Evolutionary conservation across 2,329 filamentous ascomycete genomes (phyloP).

Genomic region (Hypomyces perniciosus): DNA sequence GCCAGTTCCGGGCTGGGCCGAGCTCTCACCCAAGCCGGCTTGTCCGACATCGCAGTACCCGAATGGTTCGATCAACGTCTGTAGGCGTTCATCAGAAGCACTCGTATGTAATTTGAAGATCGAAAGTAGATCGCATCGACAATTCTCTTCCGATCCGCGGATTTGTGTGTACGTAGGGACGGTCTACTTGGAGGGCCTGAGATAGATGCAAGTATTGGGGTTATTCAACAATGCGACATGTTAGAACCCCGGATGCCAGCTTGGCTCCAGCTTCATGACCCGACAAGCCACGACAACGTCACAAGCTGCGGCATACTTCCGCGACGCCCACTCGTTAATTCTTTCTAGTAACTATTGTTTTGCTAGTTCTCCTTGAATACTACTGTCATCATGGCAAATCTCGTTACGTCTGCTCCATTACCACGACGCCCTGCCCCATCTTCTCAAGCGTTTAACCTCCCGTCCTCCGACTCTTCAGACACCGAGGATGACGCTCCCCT

Average conservation of each 20-base stretch:
- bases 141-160: too few species aligned
- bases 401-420: conserved; percentile 21
- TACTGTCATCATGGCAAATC: conserved; percentile 20
- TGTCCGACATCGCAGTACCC: too few species aligned
- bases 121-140: too few species aligned
- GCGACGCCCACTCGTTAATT: neutral
- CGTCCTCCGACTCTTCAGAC: conserved; percentile 33
- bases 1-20: too few species aligned
- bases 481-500: conserved; percentile 62
- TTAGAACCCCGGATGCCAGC: too few species aligned
- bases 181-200: neutral
- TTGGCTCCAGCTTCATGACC: too few species aligned
- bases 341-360: neutral
- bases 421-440: conserved; percentile 19
- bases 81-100: too few species aligned
- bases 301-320: neutral
- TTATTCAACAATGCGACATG: conserved; percentile 16
- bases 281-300: neutral
- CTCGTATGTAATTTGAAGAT: too few species aligned
- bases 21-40: too few species aligned
- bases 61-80: too few species aligned
- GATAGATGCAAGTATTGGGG: conserved; percentile 17
- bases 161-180: too few species aligned
- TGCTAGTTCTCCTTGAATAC: neutral
- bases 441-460: conserved; percentile 36